phyloP scores from a whole-genome alignment of 257 asterid species.

The Solanum gandarillasii region DNA sequence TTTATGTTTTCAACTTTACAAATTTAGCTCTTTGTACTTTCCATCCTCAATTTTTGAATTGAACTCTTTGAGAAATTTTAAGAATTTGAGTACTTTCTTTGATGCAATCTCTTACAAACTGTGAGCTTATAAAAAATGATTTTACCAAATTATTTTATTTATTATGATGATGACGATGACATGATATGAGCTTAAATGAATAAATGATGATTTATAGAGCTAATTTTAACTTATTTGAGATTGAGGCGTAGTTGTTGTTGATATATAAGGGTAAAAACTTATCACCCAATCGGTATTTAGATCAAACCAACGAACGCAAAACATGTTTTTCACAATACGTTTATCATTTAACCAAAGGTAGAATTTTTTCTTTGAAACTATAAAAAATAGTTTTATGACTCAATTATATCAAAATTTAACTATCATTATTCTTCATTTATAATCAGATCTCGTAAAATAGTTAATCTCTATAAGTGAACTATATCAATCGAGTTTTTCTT shows the following conservation, averaged over 20 bases:
- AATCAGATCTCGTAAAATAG: too few relatives aligned
- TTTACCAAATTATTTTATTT: background rate
- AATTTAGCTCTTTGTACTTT: background rate
- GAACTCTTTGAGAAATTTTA: background rate
- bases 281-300: background rate
- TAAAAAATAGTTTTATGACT: too few relatives aligned
- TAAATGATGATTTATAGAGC: background rate
- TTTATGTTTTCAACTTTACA: background rate
- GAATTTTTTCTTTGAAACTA: background rate
- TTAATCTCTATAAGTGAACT: too few relatives aligned
- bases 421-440: too few relatives aligned
- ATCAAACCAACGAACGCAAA: too few relatives aligned
- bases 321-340: too few relatives aligned
- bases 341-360: background rate
- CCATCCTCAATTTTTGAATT: background rate
- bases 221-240: background rate
- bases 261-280: background rate
- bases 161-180: background rate
- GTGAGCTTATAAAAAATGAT: background rate
- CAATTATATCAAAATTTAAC: too few relatives aligned
- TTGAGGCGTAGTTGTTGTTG: background rate
- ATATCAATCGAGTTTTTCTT: background rate
- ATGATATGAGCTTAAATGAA: background rate
- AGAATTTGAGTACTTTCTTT: background rate
- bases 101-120: background rate